Percentiles rank a stretch among this genome's conserved stretches.
Conservation (phyloP, 345 rosid species). For the Gynandropsis gynandra region DNA sequence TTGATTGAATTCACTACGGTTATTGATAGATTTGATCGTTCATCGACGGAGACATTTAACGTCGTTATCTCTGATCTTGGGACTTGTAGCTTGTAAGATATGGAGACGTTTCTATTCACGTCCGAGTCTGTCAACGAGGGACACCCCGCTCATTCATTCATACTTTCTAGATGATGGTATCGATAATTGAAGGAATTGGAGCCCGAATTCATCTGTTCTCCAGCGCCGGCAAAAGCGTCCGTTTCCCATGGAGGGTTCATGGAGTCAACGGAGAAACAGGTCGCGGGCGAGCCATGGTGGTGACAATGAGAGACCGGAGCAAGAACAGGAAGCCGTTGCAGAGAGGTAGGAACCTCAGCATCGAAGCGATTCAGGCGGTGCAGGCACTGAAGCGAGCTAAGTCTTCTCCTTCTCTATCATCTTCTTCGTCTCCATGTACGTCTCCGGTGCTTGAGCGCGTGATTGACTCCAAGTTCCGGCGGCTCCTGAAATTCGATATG, state of each 20-base stretch:
- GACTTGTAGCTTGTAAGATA: slow-evolving; percentile 26
- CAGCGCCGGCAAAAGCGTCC: too few species aligned
- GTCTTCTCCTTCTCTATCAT: slow-evolving; percentile 17
- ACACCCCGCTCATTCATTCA: too few species aligned
- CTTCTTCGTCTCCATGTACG: too few species aligned
- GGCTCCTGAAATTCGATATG: slow-evolving; percentile 75
- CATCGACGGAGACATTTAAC: too few species aligned
- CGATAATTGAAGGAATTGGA: too few species aligned
- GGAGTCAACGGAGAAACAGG: neutral
- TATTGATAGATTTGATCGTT: too few species aligned
- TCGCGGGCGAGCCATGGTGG: slow-evolving; percentile 19
- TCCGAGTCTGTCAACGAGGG: slow-evolving; percentile 82
- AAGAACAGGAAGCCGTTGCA: slow-evolving; percentile 68
- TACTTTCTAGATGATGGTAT: too few species aligned
- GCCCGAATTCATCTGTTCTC: too few species aligned
- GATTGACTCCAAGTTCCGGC: slow-evolving; percentile 43
- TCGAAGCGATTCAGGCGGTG: slow-evolving; percentile 71
- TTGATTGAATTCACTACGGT: too few species aligned
- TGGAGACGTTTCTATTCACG: slow-evolving; percentile 71
- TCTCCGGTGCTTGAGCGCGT: slow-evolving; percentile 28
- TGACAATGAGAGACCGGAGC: slow-evolving; percentile 57
- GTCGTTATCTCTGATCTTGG: too few species aligned
- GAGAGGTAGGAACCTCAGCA: slow-evolving; percentile 76
- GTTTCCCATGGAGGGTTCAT: too few species aligned
- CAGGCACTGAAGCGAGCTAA: slow-evolving; percentile 69